These are phyloP conservation scores for Pyricularia grisea DNA, from an alignment of 2,329 filamentous ascomycete species.

Conservation along the genomic window DNA sequence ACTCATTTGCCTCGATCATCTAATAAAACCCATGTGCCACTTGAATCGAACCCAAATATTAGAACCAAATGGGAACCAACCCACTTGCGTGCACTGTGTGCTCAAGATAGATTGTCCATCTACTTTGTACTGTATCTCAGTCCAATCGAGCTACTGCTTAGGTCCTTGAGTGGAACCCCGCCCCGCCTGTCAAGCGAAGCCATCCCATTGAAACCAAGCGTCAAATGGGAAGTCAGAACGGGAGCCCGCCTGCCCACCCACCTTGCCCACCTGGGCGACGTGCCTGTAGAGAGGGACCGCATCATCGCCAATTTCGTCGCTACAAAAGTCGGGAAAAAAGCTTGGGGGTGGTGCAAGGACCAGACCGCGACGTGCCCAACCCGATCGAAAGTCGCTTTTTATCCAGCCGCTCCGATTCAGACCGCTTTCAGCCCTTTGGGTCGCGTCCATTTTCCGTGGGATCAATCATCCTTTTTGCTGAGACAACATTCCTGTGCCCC, in stretches of 20 bases:
- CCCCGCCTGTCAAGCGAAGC: neutral
- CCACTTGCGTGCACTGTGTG: neutral
- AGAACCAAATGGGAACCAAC: too few relatives aligned
- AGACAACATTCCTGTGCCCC: neutral
- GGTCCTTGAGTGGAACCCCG: neutral
- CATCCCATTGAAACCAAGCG: neutral
- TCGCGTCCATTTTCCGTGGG: neutral
- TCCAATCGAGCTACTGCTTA: neutral
- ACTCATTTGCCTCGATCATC: neutral
- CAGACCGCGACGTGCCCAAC: neutral
- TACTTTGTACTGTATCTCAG: neutral
- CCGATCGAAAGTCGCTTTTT: neutral
- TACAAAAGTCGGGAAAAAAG: neutral
- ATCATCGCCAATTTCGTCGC: conserved; percentile 1
- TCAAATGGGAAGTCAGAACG: neutral
- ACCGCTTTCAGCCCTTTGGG: neutral
- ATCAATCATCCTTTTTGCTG: neutral
- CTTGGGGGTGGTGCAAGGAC: neutral
- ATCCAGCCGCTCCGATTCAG: neutral
- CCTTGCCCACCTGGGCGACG: neutral
- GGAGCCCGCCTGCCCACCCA: neutral
- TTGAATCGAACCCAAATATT: neutral
- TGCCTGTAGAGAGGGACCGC: neutral
- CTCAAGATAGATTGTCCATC: neutral
- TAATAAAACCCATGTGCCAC: neutral